Conservation (phyloP, 371 early-diverging fungal genomes). For the Gilbertella persicaria region DNA sequence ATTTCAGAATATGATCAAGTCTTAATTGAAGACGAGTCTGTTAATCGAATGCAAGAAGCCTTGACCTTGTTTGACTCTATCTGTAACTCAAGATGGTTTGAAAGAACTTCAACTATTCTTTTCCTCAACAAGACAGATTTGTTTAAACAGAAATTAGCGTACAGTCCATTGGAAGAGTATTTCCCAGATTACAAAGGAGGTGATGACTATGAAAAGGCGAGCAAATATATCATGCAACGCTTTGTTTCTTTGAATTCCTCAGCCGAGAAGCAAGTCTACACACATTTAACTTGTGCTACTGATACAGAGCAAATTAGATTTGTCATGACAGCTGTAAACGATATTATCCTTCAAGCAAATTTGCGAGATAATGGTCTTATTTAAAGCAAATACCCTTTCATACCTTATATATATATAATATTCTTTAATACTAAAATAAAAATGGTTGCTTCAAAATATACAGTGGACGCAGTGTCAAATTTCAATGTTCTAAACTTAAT, state of each 20-base stretch:
- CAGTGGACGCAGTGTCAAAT: too few species aligned
- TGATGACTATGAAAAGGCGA: constrained; percentile 26
- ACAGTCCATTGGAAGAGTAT: constrained; percentile 75
- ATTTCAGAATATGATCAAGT: constrained; percentile 96
- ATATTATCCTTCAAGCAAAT: constrained; percentile 64
- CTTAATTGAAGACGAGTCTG: constrained; percentile 93
- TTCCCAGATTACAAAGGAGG: constrained; percentile 77
- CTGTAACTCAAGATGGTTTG: constrained; percentile 95
- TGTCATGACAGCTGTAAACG: constrained; percentile 68
- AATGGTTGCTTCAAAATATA: too few species aligned
- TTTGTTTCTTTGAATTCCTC: constrained; percentile 75
- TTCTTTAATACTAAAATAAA: too few species aligned
- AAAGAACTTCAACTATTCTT: constrained; percentile 90
- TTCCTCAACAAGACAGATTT: constrained; percentile 98
- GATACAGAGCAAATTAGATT: constrained; percentile 79
- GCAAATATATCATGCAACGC: constrained; percentile 49
- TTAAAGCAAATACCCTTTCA: constrained; percentile 21
- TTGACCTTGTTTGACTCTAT: constrained; percentile 95
- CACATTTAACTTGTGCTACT: constrained; percentile 94
- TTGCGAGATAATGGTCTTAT: constrained; percentile 58
- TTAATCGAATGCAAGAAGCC: constrained; percentile 97
- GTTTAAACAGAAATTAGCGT: constrained; percentile 85
- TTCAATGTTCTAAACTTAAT: too few species aligned
- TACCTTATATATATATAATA: neutral
- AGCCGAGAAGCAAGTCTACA: constrained; percentile 72